Conservation (phyloP, 805 yeast species). For the Hyphopichia homilentoma region DNA sequence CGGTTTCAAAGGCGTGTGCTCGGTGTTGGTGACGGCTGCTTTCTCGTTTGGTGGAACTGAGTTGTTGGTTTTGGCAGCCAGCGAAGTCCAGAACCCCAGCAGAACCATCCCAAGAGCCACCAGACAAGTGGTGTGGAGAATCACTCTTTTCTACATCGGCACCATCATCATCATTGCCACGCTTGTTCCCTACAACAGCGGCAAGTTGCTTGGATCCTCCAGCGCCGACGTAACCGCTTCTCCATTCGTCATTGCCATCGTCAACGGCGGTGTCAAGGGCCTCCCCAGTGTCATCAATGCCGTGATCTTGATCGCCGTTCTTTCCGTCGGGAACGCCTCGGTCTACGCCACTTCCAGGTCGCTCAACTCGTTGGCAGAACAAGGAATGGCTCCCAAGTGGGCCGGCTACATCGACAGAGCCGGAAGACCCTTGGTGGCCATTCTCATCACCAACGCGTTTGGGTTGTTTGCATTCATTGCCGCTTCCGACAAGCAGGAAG, state of each 20-base stretch:
- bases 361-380: constrained; percentile 57
- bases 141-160: constrained; percentile 31
- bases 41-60: constrained; percentile 36
- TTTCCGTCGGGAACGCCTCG: constrained; percentile 73
- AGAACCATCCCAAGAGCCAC: constrained; percentile 32
- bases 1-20: constrained; percentile 37
- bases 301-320: constrained; percentile 60
- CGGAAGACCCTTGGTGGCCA: constrained; percentile 65
- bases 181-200: constrained; percentile 20
- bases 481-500: constrained; percentile 47
- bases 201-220: constrained; percentile 39
- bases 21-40: constrained; percentile 36
- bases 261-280: constrained; percentile 59
- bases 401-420: constrained; percentile 59
- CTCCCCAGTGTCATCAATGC: constrained; percentile 65
- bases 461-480: constrained; percentile 67
- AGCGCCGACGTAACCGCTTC: constrained; percentile 61
- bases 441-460: constrained; percentile 45
- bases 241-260: constrained; percentile 74
- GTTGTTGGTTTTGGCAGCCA: constrained; percentile 36
- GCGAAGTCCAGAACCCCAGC: constrained; percentile 31
- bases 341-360: constrained; percentile 70
- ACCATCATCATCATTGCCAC: constrained; percentile 21
- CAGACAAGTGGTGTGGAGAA: constrained; percentile 38
- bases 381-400: constrained; percentile 58